phyloP scores from a whole-genome alignment of 2,329 filamentous ascomycete species.

The Talaromyces sp. region DNA sequence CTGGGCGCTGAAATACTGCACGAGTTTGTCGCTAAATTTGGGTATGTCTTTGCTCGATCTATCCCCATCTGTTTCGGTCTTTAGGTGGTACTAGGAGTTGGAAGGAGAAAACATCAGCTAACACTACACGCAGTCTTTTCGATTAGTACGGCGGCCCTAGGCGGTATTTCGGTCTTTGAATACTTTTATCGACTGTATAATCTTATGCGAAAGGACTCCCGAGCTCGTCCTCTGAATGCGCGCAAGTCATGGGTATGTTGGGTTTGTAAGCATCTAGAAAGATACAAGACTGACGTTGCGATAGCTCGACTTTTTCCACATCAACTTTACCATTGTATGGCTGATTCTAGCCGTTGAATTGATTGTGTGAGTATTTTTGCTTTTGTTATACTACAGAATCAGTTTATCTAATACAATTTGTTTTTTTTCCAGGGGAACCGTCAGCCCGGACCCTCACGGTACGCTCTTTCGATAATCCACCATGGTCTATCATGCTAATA shows the following conservation, averaged over 20 bases:
- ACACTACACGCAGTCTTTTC: conserved; percentile 31
- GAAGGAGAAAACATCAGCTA: not conserved
- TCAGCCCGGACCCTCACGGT: conserved; percentile 38
- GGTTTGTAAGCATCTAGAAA: too few relatives aligned
- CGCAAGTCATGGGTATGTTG: conserved; percentile 36
- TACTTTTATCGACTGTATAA: conserved; percentile 40
- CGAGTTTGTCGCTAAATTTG: conserved; percentile 42
- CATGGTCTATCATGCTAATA: not conserved
- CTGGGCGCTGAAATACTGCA: conserved; percentile 57
- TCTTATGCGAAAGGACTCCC: conserved; percentile 33
- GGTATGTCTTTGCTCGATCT: conserved; percentile 23
- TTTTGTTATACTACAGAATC: not conserved
- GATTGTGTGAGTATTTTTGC: conserved; percentile 32
- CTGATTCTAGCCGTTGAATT: conserved; percentile 39
- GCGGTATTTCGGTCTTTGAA: conserved; percentile 40
- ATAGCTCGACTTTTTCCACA: conserved; percentile 43
- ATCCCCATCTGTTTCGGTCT: not conserved
- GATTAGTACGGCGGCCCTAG: conserved; percentile 37
- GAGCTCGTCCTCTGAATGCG: conserved; percentile 37
- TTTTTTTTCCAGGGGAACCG: conserved; percentile 30
- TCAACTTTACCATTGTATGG: conserved; percentile 44
- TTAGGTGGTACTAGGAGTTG: not conserved
- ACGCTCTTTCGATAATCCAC: conserved; percentile 13
- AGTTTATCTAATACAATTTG: not conserved
- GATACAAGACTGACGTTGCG: conserved; percentile 1